Conservation (phyloP, 352 stramenopile species). For the Phytopythium litorale region DNA sequence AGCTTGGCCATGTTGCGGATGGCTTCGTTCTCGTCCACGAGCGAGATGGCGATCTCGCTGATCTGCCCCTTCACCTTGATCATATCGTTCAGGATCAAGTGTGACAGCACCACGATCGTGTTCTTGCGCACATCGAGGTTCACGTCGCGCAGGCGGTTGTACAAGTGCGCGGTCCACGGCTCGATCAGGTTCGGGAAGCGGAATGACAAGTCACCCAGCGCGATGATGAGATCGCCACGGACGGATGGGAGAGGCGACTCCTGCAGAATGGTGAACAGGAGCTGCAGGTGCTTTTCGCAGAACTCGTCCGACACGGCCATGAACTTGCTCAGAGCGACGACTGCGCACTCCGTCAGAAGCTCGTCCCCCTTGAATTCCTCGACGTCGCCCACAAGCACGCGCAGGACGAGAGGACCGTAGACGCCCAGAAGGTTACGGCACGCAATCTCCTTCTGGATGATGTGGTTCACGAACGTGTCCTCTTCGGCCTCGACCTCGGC, state of each 20-base stretch:
- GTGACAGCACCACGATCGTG: slow-evolving; percentile 96
- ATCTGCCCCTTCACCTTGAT: slow-evolving; percentile 98
- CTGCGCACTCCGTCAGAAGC: slow-evolving; percentile 89
- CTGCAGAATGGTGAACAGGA: slow-evolving; percentile 93
- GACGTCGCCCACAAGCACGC: slow-evolving; percentile 62
- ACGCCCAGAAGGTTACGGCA: slow-evolving; percentile 88
- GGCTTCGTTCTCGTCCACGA: slow-evolving; percentile 91
- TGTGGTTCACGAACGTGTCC: slow-evolving; percentile 91
- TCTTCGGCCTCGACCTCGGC: slow-evolving; percentile 87
- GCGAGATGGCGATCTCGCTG: slow-evolving; percentile 93
- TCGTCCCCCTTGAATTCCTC: slow-evolving; percentile 62
- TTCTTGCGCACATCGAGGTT: slow-evolving; percentile 92
- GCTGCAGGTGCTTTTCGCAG: slow-evolving; percentile 93
- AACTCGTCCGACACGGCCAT: slow-evolving; percentile 96
- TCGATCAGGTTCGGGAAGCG: slow-evolving; percentile 98
- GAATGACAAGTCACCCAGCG: slow-evolving; percentile 96
- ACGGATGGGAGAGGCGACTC: slow-evolving; percentile 67
- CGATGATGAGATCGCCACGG: slow-evolving; percentile 96
- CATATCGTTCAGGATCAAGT: slow-evolving; percentile 99
- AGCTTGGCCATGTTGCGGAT: slow-evolving; percentile 94
- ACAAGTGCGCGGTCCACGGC: slow-evolving; percentile 96
- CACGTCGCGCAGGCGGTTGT: slow-evolving; percentile 91
- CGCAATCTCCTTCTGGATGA: slow-evolving; percentile 92
- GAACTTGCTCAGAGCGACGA: slow-evolving; percentile 97
- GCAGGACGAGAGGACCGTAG: slow-evolving; percentile 90